phyloP scores from a whole-genome alignment of 805 yeast species.

The Dipodascus albidus region DNA sequence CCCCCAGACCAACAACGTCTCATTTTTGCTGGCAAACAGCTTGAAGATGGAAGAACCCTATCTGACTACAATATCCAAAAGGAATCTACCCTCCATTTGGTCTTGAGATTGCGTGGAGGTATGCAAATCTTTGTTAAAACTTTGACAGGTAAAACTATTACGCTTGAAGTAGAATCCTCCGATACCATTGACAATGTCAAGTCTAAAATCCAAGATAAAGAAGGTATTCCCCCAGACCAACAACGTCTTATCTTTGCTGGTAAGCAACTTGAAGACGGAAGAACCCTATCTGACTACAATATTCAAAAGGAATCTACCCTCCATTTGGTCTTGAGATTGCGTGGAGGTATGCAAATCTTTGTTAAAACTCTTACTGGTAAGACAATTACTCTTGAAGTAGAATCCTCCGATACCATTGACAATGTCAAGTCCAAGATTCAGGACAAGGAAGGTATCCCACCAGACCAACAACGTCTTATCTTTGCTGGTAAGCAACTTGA shows the following conservation, averaged over 20 bases:
- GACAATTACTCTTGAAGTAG: slow-evolving; percentile 82
- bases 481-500: slow-evolving; percentile 94
- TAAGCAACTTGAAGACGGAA: slow-evolving; percentile 92
- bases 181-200: slow-evolving; percentile 94
- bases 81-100: slow-evolving; percentile 81
- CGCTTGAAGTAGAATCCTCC: slow-evolving; percentile 83
- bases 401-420: slow-evolving; percentile 90
- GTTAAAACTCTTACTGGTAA: slow-evolving; percentile 85
- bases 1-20: slow-evolving; percentile 96
- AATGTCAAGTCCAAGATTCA: slow-evolving; percentile 90
- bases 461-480: slow-evolving; percentile 90
- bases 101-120: slow-evolving; percentile 82
- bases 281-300: slow-evolving; percentile 90
- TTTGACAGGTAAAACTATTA: slow-evolving; percentile 81
- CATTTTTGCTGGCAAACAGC: slow-evolving; percentile 92
- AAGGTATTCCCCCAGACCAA: slow-evolving; percentile 95
- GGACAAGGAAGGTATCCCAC: slow-evolving; percentile 95
- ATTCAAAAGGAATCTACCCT: slow-evolving; percentile 88
- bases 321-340: slow-evolving; percentile 74
- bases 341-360: slow-evolving; percentile 78
- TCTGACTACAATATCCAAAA: slow-evolving; percentile 94
- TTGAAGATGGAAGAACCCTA: slow-evolving; percentile 90
- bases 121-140: slow-evolving; percentile 92
- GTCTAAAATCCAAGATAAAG: slow-evolving; percentile 92
- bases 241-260: slow-evolving; percentile 93